These are phyloP conservation scores for Moesziomyces aphidis DNA, from an alignment of 1,284 basidiomycete species.

Conservation along the genomic window DNA sequence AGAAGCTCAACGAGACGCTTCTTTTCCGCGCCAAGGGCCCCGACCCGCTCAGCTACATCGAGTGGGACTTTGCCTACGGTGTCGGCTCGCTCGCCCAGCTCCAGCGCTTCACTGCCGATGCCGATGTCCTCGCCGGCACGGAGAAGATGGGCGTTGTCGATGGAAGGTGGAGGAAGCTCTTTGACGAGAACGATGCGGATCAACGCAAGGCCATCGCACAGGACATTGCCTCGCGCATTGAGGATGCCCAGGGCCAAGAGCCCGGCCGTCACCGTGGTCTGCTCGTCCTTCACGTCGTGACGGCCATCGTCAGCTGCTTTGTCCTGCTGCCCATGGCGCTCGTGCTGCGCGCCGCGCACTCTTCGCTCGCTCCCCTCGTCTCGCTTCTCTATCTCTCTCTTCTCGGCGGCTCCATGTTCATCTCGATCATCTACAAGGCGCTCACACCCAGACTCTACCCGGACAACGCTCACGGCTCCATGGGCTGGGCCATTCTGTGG, in stretches of 20 bases:
- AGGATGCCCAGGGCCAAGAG: conserved; percentile 11
- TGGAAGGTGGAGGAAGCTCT: conserved; percentile 60
- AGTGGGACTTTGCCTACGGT: conserved; percentile 63
- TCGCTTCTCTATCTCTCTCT: conserved; percentile 52
- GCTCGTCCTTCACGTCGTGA: conserved; percentile 38
- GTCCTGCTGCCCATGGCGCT: conserved; percentile 59
- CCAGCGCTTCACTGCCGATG: conserved; percentile 45
- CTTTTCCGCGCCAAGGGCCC: conserved; percentile 60
- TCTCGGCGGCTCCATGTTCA: conserved; percentile 46
- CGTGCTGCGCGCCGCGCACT: conserved; percentile 55
- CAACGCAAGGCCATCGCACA: conserved; percentile 33
- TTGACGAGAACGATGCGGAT: conserved; percentile 43
- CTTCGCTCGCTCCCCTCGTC: conserved; percentile 50
- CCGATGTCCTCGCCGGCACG: conserved; percentile 30
- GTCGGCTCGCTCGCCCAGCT: conserved; percentile 44
- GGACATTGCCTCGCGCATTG: conserved; percentile 41
- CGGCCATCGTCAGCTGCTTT: conserved; percentile 58
- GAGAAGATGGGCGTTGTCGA: conserved; percentile 55
- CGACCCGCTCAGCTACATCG: conserved; percentile 64
- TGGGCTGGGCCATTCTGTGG: conserved; percentile 54
- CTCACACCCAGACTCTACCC: conserved; percentile 60
- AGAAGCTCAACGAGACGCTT: conserved; percentile 56
- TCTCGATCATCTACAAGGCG: conserved; percentile 60
- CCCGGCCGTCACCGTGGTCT: conserved; percentile 45
- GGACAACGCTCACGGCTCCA: conserved; percentile 51